These are phyloP conservation scores for Russula sp. DNA, from an alignment of 768 basidiomycete genomes.

Conservation along the genomic window DNA sequence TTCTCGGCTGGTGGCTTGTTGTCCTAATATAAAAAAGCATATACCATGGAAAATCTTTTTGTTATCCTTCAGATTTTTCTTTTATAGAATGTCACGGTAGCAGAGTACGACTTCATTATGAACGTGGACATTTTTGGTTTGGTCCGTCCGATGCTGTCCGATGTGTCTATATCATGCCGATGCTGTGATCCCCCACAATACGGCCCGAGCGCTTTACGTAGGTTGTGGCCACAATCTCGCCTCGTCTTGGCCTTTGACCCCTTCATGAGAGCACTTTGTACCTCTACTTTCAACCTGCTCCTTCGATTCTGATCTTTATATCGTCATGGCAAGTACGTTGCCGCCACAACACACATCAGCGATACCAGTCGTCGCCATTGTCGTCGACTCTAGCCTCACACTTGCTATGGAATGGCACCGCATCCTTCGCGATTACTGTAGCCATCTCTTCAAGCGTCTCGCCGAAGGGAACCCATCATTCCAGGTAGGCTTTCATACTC, in stretches of 20 bases:
- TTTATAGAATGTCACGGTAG: neutral
- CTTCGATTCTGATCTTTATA: neutral
- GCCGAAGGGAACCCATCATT: conserved; percentile 4
- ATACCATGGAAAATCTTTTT: neutral
- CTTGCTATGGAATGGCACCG: conserved; percentile 22
- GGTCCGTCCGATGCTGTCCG: too few species aligned
- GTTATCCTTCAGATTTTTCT: neutral
- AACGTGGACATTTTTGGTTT: neutral
- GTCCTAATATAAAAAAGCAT: neutral
- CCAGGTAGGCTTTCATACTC: neutral
- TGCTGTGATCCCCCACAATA: too few species aligned
- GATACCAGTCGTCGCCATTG: conserved; percentile 17
- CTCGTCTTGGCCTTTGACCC: neutral
- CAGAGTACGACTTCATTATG: neutral
- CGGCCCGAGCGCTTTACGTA: neutral
- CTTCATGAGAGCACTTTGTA: neutral
- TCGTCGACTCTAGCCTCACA: conserved; percentile 23
- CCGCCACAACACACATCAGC: neutral
- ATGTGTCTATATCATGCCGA: too few species aligned
- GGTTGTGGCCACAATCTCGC: neutral
- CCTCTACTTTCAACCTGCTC: neutral
- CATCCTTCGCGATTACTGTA: conserved; percentile 15
- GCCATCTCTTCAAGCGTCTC: conserved; percentile 19
- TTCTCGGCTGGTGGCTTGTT: neutral
- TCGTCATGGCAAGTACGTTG: conserved; percentile 8